These are phyloP conservation scores for Nothophaeocryptopus gaeumannii DNA, from an alignment of 2,329 filamentous ascomycete species.

Conservation along the genomic window DNA sequence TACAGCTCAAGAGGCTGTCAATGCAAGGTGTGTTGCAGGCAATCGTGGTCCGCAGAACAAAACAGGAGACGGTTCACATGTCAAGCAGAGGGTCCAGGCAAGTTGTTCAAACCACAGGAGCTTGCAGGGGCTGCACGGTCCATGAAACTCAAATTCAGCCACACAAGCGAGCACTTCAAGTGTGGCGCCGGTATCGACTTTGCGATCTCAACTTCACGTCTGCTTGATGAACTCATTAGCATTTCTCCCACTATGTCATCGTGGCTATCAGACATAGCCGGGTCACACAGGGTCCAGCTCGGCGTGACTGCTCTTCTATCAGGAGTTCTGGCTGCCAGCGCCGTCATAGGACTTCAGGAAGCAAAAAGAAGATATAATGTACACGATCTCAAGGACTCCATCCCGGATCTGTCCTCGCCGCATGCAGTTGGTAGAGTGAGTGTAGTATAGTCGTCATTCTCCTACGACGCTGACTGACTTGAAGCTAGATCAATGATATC, in stretches of 20 bases:
- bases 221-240: background rate
- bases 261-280: constrained; percentile 45
- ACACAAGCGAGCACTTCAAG: background rate
- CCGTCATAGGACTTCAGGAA: constrained; percentile 58
- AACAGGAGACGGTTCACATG: too few species aligned
- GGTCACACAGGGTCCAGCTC: constrained; percentile 58
- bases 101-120: background rate
- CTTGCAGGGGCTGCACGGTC: background rate
- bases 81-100: too few species aligned
- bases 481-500: constrained; percentile 58
- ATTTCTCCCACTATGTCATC: constrained; percentile 6
- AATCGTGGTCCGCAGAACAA: too few species aligned
- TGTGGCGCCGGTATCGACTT: too few species aligned
- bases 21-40: too few species aligned
- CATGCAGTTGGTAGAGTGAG: constrained; percentile 53
- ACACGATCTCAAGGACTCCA: constrained; percentile 59
- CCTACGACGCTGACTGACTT: constrained; percentile 38
- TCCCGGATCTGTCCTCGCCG: constrained; percentile 53
- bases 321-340: constrained; percentile 48
- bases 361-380: constrained; percentile 55
- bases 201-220: background rate
- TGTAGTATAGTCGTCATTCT: background rate
- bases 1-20: too few species aligned
- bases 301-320: constrained; percentile 65
- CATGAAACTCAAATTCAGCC: background rate